A percentile compares a stretch with the other conserved stretches of the same genome.
phyloP scores from a whole-genome alignment of 805 yeast genomes.

The Pachysolen tannophilus region DNA sequence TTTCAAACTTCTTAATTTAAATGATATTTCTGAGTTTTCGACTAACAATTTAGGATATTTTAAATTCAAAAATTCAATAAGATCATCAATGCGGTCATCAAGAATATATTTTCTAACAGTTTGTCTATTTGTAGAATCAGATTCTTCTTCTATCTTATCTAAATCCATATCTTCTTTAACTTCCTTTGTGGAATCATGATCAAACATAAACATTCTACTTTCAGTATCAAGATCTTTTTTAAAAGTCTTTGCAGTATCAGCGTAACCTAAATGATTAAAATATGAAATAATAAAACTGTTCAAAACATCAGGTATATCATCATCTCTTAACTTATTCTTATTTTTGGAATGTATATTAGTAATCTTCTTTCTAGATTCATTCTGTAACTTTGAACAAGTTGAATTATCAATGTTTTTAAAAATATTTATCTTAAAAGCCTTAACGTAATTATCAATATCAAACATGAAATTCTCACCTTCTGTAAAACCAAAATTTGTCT shows the following conservation, averaged over 20 bases:
- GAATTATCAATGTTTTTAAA: constrained; percentile 13
- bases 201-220: constrained; percentile 9
- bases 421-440: constrained; percentile 24
- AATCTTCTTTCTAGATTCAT: constrained; percentile 6
- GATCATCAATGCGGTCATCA: constrained; percentile 36
- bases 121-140: constrained; percentile 28
- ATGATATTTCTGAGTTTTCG: constrained; percentile 23
- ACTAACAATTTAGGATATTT: constrained; percentile 31
- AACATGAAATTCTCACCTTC: constrained; percentile 31
- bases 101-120: constrained; percentile 31
- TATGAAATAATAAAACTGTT: constrained; percentile 35
- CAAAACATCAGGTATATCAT: constrained; percentile 20
- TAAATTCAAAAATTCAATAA: constrained; percentile 27
- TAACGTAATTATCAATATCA: constrained; percentile 40
- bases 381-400: constrained; percentile 4
- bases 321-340: constrained; percentile 6
- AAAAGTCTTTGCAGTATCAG: constrained; percentile 45
- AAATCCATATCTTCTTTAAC: constrained; percentile 21
- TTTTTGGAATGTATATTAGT: neutral
- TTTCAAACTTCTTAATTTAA: constrained; percentile 35
- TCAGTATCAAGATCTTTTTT: constrained; percentile 34
- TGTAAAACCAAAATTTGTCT: constrained; percentile 47
- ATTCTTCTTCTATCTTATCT: constrained; percentile 23
- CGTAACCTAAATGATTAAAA: constrained; percentile 51
- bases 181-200: constrained; percentile 5